Base-by-base conservation (phyloP, 2,329 filamentous ascomycete genomes). In the Fusarium beomiforme region DNA sequence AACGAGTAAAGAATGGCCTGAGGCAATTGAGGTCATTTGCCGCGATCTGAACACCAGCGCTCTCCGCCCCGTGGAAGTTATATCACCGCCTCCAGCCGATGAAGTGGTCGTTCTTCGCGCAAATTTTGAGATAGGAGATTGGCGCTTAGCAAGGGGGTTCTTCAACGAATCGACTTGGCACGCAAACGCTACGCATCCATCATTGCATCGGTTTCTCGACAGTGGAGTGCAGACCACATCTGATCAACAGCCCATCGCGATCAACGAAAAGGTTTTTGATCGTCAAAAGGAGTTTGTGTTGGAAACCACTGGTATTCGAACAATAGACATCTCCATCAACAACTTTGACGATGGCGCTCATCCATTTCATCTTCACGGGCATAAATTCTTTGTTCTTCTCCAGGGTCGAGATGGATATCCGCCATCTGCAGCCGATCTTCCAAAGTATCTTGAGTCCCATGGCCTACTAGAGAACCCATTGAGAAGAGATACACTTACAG, bases 301-400 rank as follows among this genome's bases (percentile, higher is more conserved):
- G 29, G 82, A 90, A 66, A 82, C 85, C 5, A 79, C 80, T 1
- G 86, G 88, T 54, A 82, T 89, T 31, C 82, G 87, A 33, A 83
- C 83, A 37, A 83, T 89, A 37, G 88, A 88, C 4, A 85, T 87
- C 31, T 83, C 89, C 68, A 90, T 90, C 77, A 89, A 89, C 49
- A 73, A 86, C 44, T 89, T 88, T 10, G 88, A 91, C 76, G 83
- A 91, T 44, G 75, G 80, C 8, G 77, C 76, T 1, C 81, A 82
- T 24, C 80, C 80, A 0, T 82, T 82, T 34, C 89, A 92, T 78
- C 80, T 92, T 1, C 90, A 91, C 77, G 88, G 88, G 0, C 87
- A 89, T 77, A 83, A 83, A 44, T 88, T 90, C 79, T 87, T 88
- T 71, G 80, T 87, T 41, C 72, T 82, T 2, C 41, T 72, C 1